phyloP scores from a whole-genome alignment of 208 protist genomes.

The Trypanosoma cruzi region DNA sequence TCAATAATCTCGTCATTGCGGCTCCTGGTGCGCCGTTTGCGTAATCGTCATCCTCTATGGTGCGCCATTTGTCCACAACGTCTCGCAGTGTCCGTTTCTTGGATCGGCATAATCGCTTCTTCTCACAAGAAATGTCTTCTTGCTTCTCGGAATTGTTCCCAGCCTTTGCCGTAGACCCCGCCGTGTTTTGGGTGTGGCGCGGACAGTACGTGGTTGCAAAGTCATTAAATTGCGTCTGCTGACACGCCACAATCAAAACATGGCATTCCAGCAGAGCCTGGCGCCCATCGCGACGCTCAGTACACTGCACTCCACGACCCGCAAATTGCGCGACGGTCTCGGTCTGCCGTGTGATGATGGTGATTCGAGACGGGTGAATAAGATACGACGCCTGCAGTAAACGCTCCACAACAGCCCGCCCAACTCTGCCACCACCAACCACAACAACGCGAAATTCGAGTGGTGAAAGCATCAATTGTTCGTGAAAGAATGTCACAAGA shows the following conservation, averaged over 20 bases:
- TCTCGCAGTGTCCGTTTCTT: constrained; percentile 24
- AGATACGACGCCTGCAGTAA: constrained; percentile 33
- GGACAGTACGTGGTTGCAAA: constrained; percentile 47
- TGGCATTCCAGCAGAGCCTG: constrained; percentile 47
- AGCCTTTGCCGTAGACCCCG: background rate
- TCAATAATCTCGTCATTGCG: constrained; percentile 19
- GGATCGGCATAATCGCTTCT: background rate
- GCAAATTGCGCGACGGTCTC: constrained; percentile 47
- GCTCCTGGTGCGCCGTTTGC: background rate
- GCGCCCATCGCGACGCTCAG: constrained; percentile 41
- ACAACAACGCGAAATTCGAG: constrained; percentile 63
- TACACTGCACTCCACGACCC: constrained; percentile 54
- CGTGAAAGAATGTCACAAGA: background rate
- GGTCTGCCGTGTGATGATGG: constrained; percentile 73
- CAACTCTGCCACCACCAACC: constrained; percentile 67
- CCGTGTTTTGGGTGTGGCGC: background rate
- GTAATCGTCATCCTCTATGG: constrained; percentile 17
- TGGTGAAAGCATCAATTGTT: constrained; percentile 27
- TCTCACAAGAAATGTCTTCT: background rate
- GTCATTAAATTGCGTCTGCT: constrained; percentile 58
- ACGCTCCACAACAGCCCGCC: constrained; percentile 35
- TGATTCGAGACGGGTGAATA: constrained; percentile 73
- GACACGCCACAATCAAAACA: constrained; percentile 66
- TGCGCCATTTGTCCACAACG: constrained; percentile 34
- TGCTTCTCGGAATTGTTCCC: background rate